Evolutionary conservation across 1,139 yeast genomes (phyloP).

Genomic region (Meyerozyma guilliermondii): DNA sequence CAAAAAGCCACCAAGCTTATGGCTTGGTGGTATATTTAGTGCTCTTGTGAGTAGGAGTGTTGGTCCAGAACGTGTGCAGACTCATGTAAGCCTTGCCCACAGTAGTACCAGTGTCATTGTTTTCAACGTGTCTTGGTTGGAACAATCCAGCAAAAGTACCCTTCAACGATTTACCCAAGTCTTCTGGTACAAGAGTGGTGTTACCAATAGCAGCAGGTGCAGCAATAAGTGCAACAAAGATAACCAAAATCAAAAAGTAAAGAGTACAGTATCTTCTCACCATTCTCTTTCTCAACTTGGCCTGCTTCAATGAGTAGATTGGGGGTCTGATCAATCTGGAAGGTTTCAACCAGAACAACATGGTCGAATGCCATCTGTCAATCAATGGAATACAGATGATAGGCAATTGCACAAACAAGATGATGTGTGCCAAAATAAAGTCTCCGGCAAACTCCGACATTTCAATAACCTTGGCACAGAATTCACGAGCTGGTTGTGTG

Average conservation of each 20-base stretch:
- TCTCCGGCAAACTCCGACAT: constrained; percentile 97
- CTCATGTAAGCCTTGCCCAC: constrained; percentile 45
- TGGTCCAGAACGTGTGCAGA: constrained; percentile 42
- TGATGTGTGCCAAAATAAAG: constrained; percentile 84
- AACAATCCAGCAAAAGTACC: constrained; percentile 66
- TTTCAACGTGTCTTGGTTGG: constrained; percentile 79
- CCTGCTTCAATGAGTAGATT: constrained; percentile 94
- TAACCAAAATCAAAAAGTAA: constrained; percentile 63
- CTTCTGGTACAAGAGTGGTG: constrained; percentile 22
- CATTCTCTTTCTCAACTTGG: constrained; percentile 97
- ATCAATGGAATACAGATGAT: constrained; percentile 77
- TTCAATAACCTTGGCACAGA: constrained; percentile 89
- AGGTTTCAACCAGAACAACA: constrained; percentile 98
- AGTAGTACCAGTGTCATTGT: constrained; percentile 76
- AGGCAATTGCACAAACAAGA: constrained; percentile 88
- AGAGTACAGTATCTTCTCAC: constrained; percentile 88
- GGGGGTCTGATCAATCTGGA: constrained; percentile 98
- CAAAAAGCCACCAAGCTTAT: constrained; percentile 18
- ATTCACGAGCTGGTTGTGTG: constrained; percentile 96
- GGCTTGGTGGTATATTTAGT: constrained; percentile 62
- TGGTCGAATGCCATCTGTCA: constrained; percentile 97
- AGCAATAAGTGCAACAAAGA: constrained; percentile 73
- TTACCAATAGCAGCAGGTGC: constrained; percentile 84
- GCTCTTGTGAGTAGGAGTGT: constrained; percentile 44
- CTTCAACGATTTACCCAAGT: constrained; percentile 26